These are phyloP conservation scores for Elaeis guineensis DNA, from an alignment of 176 grass and related monocot species.

Conservation along the genomic window DNA sequence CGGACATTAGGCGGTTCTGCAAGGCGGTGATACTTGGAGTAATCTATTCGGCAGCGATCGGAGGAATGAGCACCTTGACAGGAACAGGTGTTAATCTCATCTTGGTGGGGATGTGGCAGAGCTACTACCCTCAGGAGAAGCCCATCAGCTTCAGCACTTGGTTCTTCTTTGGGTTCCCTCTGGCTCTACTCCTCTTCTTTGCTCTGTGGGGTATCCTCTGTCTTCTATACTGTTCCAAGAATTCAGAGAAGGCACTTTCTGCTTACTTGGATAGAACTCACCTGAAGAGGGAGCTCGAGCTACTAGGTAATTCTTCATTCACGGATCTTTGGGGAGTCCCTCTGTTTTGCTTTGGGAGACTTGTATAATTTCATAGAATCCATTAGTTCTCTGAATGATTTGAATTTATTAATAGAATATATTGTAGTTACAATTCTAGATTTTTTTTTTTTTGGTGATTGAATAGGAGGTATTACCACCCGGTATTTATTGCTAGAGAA, in stretches of 20 bases:
- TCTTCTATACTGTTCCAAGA: slow-evolving; percentile 58
- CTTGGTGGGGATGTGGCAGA: slow-evolving; percentile 74
- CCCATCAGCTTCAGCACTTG: slow-evolving; percentile 82
- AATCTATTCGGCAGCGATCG: slow-evolving; percentile 53
- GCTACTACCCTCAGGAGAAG: slow-evolving; percentile 56
- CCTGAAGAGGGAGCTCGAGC: slow-evolving; percentile 65
- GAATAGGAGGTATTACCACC: too few relatives aligned
- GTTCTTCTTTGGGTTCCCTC: slow-evolving; percentile 72
- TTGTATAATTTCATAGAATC: too few relatives aligned
- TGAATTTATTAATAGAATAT: too few relatives aligned
- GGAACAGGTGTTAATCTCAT: slow-evolving; percentile 93
- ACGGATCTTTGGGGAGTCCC: not conserved
- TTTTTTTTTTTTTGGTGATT: too few relatives aligned
- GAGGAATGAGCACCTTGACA: slow-evolving; percentile 64
- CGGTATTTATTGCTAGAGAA: too few relatives aligned
- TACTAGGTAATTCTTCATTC: slow-evolving; percentile 37
- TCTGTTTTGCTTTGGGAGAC: not conserved
- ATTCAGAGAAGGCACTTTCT: slow-evolving; percentile 45
- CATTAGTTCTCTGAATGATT: too few relatives aligned
- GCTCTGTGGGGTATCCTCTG: slow-evolving; percentile 53
- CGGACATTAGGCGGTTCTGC: slow-evolving; percentile 28
- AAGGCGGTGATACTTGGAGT: slow-evolving; percentile 87
- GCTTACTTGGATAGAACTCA: slow-evolving; percentile 69
- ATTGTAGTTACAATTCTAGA: too few relatives aligned
- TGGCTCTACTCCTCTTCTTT: slow-evolving; percentile 59